Evolutionary conservation across 768 basidiomycete genomes (phyloP), one percentile per base, ranked within the genome.

Genomic region (Kwoniella bestiolae): DNA sequence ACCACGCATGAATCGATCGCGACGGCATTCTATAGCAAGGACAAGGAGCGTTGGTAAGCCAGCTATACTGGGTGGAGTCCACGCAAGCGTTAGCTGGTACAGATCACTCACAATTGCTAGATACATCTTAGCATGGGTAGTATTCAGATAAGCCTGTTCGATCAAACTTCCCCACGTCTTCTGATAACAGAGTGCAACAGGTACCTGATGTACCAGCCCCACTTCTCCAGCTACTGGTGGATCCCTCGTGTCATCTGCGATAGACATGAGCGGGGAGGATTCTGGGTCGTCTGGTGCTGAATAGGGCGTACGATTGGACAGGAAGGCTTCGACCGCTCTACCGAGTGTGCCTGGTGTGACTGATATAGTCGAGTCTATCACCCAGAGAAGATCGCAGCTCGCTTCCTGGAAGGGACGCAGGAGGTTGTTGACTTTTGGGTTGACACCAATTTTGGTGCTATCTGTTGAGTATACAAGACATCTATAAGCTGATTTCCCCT

Each of bases 61-160:
- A 16, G 11, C 14, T 56, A n/a, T 64, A 52, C 38, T 38, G 21
- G 28, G n/a, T 8, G 7, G 16, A 23, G 31, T 18, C 31, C 28
- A 31, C 21, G n/a, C 51, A 28, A n/a, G 8, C 14, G 9, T 3
- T 16, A 26, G 21, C 28, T n/a, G 26, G n/a, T 25, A 29, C 26
- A 18, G 31, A 32, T 5, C 14, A 71, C 78, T 73, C 49, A 80
- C 77, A 78, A 97, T 92, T 9, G 93, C 94, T 57, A 97, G 85
- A 75, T 98, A 97, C 91, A 97, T 94, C 82, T 94, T 98, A 26
- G 95, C 92, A 75, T 98, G 96, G 66, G 92, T 97, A 4, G 94
- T 95, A 80, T 97, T 97, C 63, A 99, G 83, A 80, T 95, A 99
- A 0, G 91, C 92, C 66, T 92, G 90, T 82, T 99, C 96, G 28